A percentile compares a stretch with the other conserved stretches of the same genome.
phyloP scores from a whole-genome alignment of 768 basidiomycete genomes.

The Rhodotorula kratochvilovae region DNA sequence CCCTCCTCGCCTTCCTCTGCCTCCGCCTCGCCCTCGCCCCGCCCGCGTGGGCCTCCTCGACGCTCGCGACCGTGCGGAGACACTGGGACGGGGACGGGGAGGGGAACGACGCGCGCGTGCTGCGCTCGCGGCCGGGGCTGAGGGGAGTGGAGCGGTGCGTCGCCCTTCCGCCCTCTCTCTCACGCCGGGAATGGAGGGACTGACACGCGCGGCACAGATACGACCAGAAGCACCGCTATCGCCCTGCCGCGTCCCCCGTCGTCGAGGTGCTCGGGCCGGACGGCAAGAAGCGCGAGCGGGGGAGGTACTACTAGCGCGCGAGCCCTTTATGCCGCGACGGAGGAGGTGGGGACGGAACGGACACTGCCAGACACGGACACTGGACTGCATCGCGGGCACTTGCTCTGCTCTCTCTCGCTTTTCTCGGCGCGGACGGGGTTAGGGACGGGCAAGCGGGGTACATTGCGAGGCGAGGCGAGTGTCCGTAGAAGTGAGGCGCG shows the following conservation, averaged over 20 bases:
- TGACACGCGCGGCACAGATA: constrained; percentile 17
- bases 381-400: too few relatives aligned
- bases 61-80: not conserved
- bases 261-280: constrained; percentile 23
- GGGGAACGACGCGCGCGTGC: constrained; percentile 5
- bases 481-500: too few relatives aligned
- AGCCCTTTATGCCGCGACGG: too few relatives aligned
- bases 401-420: too few relatives aligned
- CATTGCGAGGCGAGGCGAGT: too few relatives aligned
- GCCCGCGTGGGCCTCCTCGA: constrained; percentile 26
- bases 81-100: too few relatives aligned
- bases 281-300: constrained; percentile 28
- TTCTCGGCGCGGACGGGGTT: too few relatives aligned
- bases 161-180: not conserved
- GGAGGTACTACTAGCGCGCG: constrained; percentile 25
- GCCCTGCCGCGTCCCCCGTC: constrained; percentile 38
- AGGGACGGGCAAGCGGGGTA: too few relatives aligned
- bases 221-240: constrained; percentile 33
- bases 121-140: constrained; percentile 16
- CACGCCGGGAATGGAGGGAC: too few relatives aligned
- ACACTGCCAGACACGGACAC: too few relatives aligned
- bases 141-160: constrained; percentile 23
- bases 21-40: constrained; percentile 17
- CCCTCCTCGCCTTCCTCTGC: constrained; percentile 16
- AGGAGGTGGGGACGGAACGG: too few relatives aligned